Conservation (phyloP, 75 land plant genomes). For the Adiantum capillusveneris region DNA sequence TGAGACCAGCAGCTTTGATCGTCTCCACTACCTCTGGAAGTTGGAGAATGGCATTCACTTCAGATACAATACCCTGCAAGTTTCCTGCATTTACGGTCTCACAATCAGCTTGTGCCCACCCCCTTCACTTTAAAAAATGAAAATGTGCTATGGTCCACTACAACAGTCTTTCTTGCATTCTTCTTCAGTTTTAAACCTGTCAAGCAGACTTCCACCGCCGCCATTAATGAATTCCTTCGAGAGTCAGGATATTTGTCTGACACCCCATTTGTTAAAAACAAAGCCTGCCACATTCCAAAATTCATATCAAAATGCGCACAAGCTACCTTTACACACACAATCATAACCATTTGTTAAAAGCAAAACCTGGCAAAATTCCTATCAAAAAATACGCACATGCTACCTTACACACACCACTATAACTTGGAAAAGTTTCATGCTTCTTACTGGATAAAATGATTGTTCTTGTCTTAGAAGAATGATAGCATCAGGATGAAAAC, state of each 20-base stretch:
- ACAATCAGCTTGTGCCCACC: too few relatives aligned
- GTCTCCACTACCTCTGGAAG: slow-evolving; percentile 33
- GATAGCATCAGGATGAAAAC: slow-evolving; percentile 90
- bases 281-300: slow-evolving; percentile 37
- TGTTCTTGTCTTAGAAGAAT: slow-evolving; percentile 44
- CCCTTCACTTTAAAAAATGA: too few relatives aligned
- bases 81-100: slow-evolving; percentile 36
- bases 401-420: too few relatives aligned
- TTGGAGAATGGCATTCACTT: slow-evolving; percentile 62
- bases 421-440: neutral
- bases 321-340: too few relatives aligned
- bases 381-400: too few relatives aligned
- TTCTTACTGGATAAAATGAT: slow-evolving; percentile 57
- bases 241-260: slow-evolving; percentile 37
- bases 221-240: slow-evolving; percentile 68
- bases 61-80: slow-evolving; percentile 83
- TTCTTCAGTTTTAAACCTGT: slow-evolving; percentile 6
- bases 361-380: slow-evolving; percentile 40
- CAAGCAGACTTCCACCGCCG: slow-evolving; percentile 64
- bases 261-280: slow-evolving; percentile 82
- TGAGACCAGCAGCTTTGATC: slow-evolving; percentile 51
- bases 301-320: too few relatives aligned
- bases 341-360: slow-evolving; percentile 58
- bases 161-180: too few relatives aligned
- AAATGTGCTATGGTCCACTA: too few relatives aligned